Base-by-base conservation (phyloP, 2,329 filamentous ascomycete genomes). In the Metarhizium rileyi region DNA sequence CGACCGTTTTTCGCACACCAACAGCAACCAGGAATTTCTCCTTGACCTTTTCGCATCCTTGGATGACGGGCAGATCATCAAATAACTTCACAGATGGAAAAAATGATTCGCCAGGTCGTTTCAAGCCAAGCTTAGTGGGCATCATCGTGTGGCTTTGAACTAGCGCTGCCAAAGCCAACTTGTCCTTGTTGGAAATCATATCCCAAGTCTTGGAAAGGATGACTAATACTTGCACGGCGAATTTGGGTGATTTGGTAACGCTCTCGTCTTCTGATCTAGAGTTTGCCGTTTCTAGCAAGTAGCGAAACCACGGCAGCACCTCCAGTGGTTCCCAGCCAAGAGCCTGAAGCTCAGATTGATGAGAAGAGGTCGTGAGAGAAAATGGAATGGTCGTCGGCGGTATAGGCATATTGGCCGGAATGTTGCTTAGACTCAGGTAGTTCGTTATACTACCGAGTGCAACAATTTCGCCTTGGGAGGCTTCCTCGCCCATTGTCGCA, bases 31-130 rank as follows among this genome's bases (percentile, higher is more conserved):
- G 68, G 53, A 98, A 87, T 63, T 94, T 96, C 43, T 97, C 91
- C 63, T 96, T 97, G 12, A 96, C 79, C 28, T 83, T 80, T 38
- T 84, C 81, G 41, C 90, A 81, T 12, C 80, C 81, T 55, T 84
- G 80, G 2, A 97, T 82, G 12, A 85, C 83, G 0, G 93, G 90
- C 16, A 98, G 73, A 63, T 98, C 93, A 53, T 96, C 90, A 61
- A 98, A 98, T 0, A 98, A 73, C 63, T 89, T 93, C 35, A 98
- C 93, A n/a, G 81, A 86, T 2, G 87, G 82, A 61, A 98, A 96
- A 66, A 96, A 98, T 0, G 93, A 84, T 56, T 97, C 90, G 3
- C 73, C 70, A 4, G 93, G 93, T 57, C 80, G 86, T 58, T 75
- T 85, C 90, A 98, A 94, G 7, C 93, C 93, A 56, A 84, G 69